Evolutionary conservation across 2,329 filamentous ascomycete species (phyloP).

Genomic region (Fusarium tanahbumbuense): DNA sequence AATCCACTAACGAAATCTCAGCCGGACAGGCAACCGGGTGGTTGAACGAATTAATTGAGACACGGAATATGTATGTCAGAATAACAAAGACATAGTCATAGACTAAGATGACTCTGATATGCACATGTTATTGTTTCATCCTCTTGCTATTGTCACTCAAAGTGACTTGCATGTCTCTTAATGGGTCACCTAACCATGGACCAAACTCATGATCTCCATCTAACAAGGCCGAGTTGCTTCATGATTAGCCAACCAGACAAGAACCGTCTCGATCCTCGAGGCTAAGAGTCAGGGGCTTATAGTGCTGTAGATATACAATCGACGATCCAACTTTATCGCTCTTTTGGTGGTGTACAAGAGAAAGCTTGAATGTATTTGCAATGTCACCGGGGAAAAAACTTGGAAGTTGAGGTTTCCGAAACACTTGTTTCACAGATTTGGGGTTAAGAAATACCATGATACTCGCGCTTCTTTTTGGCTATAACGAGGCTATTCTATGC

Average conservation of each 20-base stretch:
- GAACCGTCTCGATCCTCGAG: conserved; percentile 21
- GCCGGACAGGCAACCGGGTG: conserved; percentile 22
- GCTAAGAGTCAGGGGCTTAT: conserved; percentile 29
- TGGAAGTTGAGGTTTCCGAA: conserved; percentile 4
- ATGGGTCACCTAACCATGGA: neutral
- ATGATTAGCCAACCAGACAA: conserved; percentile 29
- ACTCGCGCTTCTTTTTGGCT: neutral
- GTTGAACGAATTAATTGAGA: neutral
- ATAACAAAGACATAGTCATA: neutral
- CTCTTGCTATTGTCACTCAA: neutral
- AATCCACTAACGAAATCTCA: conserved; percentile 36
- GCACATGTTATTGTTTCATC: neutral
- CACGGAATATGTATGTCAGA: neutral
- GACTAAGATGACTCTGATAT: neutral
- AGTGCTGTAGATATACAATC: conserved; percentile 6
- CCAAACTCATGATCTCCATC: conserved; percentile 38
- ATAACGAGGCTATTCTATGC: neutral
- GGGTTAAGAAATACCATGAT: neutral
- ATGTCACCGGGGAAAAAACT: neutral
- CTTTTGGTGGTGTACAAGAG: neutral
- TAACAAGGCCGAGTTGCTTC: conserved; percentile 21
- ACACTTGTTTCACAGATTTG: conserved; percentile 10
- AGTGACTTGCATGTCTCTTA: neutral
- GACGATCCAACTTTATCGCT: conserved; percentile 19
- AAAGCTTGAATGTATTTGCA: conserved; percentile 13